Evolutionary conservation across 768 basidiomycete species (phyloP).

Genomic region (Astraeus odoratus): DNA sequence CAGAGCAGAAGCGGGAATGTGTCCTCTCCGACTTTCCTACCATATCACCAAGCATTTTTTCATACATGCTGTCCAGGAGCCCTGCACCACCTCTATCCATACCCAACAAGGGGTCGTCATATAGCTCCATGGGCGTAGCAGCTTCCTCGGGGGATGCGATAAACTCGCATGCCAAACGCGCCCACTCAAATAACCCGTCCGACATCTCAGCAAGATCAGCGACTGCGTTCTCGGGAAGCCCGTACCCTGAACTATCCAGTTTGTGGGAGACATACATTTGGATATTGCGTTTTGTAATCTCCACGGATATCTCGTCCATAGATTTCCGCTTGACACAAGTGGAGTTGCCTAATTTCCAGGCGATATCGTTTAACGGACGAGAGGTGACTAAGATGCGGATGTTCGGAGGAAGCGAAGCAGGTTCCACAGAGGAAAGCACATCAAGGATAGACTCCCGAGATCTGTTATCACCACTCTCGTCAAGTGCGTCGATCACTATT

Average conservation of each 20-base stretch:
- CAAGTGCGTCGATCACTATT: conserved; percentile 19
- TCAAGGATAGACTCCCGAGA: conserved; percentile 9
- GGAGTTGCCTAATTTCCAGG: background rate
- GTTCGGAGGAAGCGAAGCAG: conserved; percentile 22
- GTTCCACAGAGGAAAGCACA: background rate
- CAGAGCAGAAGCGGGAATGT: background rate
- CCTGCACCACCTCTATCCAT: background rate
- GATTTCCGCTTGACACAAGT: background rate
- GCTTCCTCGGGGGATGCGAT: background rate
- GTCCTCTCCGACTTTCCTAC: background rate
- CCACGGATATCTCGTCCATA: background rate
- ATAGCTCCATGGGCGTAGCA: background rate
- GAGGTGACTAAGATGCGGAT: conserved; percentile 3
- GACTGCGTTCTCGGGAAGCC: background rate
- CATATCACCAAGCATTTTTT: background rate
- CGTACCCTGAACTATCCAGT: background rate
- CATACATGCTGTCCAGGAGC: conserved; percentile 1
- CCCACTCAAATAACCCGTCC: conserved; percentile 1
- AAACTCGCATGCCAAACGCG: conserved; percentile 1
- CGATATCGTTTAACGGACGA: conserved; percentile 1
- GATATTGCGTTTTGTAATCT: background rate
- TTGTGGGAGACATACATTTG: background rate
- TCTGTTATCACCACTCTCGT: conserved; percentile 6
- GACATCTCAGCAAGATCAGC: background rate
- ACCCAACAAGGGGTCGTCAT: background rate